These are phyloP conservation scores for Gossypium bickii DNA, from an alignment of 345 rosid species.

Conservation along the genomic window DNA sequence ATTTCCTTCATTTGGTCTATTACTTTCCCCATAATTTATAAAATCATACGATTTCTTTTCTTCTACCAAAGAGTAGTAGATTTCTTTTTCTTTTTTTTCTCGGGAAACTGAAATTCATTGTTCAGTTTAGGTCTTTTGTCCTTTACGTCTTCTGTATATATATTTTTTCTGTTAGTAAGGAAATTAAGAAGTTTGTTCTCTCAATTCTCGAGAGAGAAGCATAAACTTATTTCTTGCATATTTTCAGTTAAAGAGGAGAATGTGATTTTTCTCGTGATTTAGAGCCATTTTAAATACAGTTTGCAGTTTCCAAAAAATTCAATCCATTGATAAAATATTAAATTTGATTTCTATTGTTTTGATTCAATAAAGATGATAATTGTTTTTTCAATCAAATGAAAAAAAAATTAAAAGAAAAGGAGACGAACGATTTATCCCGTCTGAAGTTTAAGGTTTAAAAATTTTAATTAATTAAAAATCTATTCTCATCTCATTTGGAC, in stretches of 20 bases:
- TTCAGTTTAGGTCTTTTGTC: slow-evolving; percentile 6
- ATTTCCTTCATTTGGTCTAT: not conserved
- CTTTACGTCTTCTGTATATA: slow-evolving; percentile 10
- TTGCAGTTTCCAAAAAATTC: not conserved
- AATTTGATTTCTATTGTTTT: no score
- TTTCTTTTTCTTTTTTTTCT: not conserved
- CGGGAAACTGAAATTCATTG: not conserved
- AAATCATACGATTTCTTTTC: not conserved
- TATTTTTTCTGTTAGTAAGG: not conserved
- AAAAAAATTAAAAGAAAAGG: no score
- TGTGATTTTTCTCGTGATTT: slow-evolving; percentile 26
- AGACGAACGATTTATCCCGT: no score
- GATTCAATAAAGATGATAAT: no score
- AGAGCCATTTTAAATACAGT: not conserved
- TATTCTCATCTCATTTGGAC: no score
- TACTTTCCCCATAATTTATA: not conserved
- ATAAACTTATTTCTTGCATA: not conserved
- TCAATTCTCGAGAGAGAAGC: not conserved
- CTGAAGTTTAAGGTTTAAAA: no score
- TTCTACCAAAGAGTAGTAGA: not conserved
- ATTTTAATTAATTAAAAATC: no score
- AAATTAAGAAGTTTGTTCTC: slow-evolving; percentile 27
- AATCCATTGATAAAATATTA: no score
- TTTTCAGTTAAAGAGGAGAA: not conserved
- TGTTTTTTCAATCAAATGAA: no score